A percentile compares a stretch with the other conserved stretches of the same genome.
Conservation (phyloP, 805 yeast species). For the Kluyveromyces starmeri region DNA sequence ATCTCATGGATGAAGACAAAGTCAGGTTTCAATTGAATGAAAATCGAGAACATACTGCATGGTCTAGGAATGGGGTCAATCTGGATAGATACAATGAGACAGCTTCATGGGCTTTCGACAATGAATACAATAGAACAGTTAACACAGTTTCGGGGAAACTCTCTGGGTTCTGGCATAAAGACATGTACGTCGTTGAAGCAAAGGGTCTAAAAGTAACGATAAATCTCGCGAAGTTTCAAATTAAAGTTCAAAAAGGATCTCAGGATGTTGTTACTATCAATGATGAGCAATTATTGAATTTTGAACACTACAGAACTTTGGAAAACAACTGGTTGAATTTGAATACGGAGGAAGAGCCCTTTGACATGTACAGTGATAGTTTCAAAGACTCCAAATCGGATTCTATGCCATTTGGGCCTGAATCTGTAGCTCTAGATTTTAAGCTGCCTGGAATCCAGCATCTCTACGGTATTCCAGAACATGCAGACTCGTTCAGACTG, state of each 20-base stretch:
- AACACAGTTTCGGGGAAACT: conserved; percentile 2
- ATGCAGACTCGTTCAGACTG: conserved; percentile 70
- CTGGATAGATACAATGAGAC: conserved; percentile 53
- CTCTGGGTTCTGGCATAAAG: conserved; percentile 2
- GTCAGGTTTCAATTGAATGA: conserved; percentile 66
- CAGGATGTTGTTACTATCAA: conserved; percentile 50
- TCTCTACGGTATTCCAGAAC: conserved; percentile 96
- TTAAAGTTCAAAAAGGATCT: conserved; percentile 40
- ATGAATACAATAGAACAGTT: neutral
- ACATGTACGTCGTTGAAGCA: conserved; percentile 5
- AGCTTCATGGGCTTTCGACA: conserved; percentile 45
- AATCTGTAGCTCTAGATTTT: conserved; percentile 76
- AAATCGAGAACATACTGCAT: conserved; percentile 30
- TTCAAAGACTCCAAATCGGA: conserved; percentile 64
- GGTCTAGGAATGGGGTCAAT: conserved; percentile 24
- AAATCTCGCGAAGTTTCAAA: conserved; percentile 38
- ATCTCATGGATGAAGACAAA: conserved; percentile 46
- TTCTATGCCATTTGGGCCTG: conserved; percentile 74
- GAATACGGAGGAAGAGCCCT: conserved; percentile 51
- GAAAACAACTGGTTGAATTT: conserved; percentile 36
- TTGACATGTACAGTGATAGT: conserved; percentile 59
- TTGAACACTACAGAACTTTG: conserved; percentile 68
- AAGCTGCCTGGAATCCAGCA: conserved; percentile 49
- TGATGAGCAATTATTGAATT: conserved; percentile 58
- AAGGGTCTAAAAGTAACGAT: conserved; percentile 37